Evolutionary conservation across 2,329 filamentous ascomycete genomes (phyloP), one percentile per base, ranked within the genome.

Genomic region (Cladophialophora carrionii): DNA sequence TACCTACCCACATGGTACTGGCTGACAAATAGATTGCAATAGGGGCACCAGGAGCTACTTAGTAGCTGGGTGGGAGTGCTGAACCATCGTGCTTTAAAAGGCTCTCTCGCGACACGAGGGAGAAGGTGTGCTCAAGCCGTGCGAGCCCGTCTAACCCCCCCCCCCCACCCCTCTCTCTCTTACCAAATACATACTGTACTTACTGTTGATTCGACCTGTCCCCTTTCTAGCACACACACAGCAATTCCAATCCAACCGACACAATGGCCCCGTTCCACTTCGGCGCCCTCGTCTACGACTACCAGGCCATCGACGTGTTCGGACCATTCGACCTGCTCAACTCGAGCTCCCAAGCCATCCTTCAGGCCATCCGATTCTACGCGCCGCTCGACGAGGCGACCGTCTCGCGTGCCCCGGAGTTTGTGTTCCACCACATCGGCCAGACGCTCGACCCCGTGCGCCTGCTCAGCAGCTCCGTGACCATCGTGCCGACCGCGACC

Each of bases 381-480:
- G 32, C 31, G n/a, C 46, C 46, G 8, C 32, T 64, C 37, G 62
- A 57, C 0, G 76, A 76, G 57, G 72, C 77, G 55, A 74, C 70
- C 1, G 78, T 71, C 67, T 77, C 77, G 0, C 31, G 22, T 7
- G 62, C 52, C 12, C 55, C 55, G 2, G 56, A 65, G 3, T 55
- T 68, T 12, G 48, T 48, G 9, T 65, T 68, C 59, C 49, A 61
- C 49, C 53, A 68, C 51, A 68, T 68, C 32, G 65, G 65, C 41
- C 24, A 57, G 31, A 51, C 58, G 14, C 55, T 65, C 26, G 58
- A 65, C 1, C 58, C 62, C 10, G 59, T 63, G 3, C 32, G 29
- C 9, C 61, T 46, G 60, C 46, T 54, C 12, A 62, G 59, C 7
- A 63, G 48, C 29, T 43, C 55, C 34, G n/a, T 65, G 31, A 57